Evolutionary conservation across 805 yeast species (phyloP), one percentile per base, ranked within the genome.

Genomic region (Scheffersomyces amazonensis): DNA sequence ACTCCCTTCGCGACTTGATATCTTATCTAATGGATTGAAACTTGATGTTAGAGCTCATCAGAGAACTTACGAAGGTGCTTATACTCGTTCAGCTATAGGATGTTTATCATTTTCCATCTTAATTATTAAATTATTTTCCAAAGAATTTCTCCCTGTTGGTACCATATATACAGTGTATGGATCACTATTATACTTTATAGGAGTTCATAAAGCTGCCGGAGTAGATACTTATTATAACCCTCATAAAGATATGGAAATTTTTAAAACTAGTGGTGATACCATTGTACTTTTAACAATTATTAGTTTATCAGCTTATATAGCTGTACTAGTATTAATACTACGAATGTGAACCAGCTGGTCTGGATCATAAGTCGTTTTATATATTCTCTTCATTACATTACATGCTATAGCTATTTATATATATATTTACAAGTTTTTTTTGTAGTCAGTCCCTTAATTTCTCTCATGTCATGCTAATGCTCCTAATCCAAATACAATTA

Each of bases 41-140:
- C 56, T 76, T 18, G 82, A 77, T 45, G 67, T 77, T 2, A 46
- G 83, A 48, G 93, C 91, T 0, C 83, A 83, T 49, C 93, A 86
- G 58, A 60, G 95, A 40, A 86, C 95, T 0, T 86, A 84, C 51
- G 93, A 86, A 53, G 95, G 95, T 0, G 90, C 95, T 1, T 86
- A 87, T 52, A 69, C 83, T 18, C 60, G 95, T 36, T 78, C 90
- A 0, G 83, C 90, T 16, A 62, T 87, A 21, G 82, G 86, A 16
- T 73, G 81, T 37, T 58, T 87, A 20, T 74, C 88, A 9, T 81
- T 87, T 50, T 71, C 86, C 3, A 62, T 84, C 22, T 60, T 84
- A 39, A 73, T 85, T 13, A 69, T 85, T 47, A 81, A 83, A 55
- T 58, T 85, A 27, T 85, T 85, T 55, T 67, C 79, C 4, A 63